Base-by-base conservation (phyloP, 2,329 filamentous ascomycete genomes). In the Aphanoascus verrucosus region DNA sequence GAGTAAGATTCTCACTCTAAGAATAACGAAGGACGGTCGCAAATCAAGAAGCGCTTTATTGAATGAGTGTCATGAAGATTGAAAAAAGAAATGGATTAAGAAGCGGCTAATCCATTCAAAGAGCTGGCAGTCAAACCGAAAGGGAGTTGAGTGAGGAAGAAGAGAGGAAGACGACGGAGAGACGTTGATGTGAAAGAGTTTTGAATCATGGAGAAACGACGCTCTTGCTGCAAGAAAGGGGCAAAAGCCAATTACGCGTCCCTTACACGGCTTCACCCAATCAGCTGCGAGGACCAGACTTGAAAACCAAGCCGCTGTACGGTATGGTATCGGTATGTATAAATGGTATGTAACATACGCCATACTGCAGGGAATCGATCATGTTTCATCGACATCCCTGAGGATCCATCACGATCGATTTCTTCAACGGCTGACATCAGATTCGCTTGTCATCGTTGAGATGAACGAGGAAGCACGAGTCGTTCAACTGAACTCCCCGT, bases 11-110 rank as follows among this genome's bases (percentile, higher is more conserved):
- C 31, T 42, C 48, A 34, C 48, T 50, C n/a, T 20, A 23, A 43
- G 3, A 28, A 28, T 28, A 54, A 57, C 40, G 53, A 58, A 52
- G 51, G 55, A 57, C 53, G 46, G 41, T 31, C 40, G 46, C 31
- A 50, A 34, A 23, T 43, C 23, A 44, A 52, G 55, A 44, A 52
- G 34, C 7, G 17, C 42, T 52, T 38, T 52, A 37, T 55, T 45
- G 54, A 59, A 56, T 15, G 56, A 55, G 42, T 42, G 56, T 50
- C 43, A 43, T 38, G 52, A 54, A 52, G 49, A 17, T 12, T 14
- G 19, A 46, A 28, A 20, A 52, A 20, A 51, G 35, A 37, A 37
- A 49, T 35, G 55, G 41, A 57, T 41, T 14, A 42, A 37, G 40
- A 28, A 46, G 49, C 11, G 55, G 40, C 43, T 28, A 43, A 19